Conservation (phyloP, 441 rosid genomes). For the Erodium moschatum region DNA sequence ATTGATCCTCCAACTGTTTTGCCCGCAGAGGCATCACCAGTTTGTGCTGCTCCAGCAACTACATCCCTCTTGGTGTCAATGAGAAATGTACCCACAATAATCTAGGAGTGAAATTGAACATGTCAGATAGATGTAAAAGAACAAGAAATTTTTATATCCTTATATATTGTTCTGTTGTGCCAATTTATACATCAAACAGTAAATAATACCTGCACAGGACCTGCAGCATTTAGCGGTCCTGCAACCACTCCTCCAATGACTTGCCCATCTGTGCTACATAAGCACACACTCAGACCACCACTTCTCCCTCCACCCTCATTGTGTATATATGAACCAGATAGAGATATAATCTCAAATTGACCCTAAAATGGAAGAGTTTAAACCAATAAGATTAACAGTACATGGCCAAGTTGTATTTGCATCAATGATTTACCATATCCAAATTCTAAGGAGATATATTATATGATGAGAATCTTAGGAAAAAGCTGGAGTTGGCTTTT, state of each 20-base stretch:
- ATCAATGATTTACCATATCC: too few relatives aligned
- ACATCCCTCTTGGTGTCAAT: neutral
- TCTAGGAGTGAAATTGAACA: slow-evolving; percentile 15
- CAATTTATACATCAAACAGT: neutral
- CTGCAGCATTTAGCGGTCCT: slow-evolving; percentile 69
- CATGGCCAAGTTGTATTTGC: neutral
- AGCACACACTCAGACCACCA: slow-evolving; percentile 74
- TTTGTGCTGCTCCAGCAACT: too few relatives aligned
- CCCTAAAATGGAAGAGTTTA: slow-evolving; percentile 42
- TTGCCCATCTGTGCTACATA: slow-evolving; percentile 58
- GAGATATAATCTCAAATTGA: slow-evolving; percentile 71
- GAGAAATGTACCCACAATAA: neutral
- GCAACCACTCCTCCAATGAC: slow-evolving; percentile 84
- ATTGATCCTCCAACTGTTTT: too few relatives aligned
- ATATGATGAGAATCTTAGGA: too few relatives aligned
- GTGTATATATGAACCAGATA: slow-evolving; percentile 74
- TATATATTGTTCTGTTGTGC: neutral
- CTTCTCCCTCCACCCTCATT: slow-evolving; percentile 62
- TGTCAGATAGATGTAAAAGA: neutral
- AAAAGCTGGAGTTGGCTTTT: too few relatives aligned
- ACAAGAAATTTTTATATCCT: too few relatives aligned
- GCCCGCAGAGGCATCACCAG: too few relatives aligned
- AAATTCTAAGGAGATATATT: too few relatives aligned
- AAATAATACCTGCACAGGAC: slow-evolving; percentile 72
- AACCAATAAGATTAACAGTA: slow-evolving; percentile 14